Percentiles rank a stretch among this genome's conserved stretches.
These are phyloP conservation scores for Saussurea involucrata DNA, from an alignment of 129 eudicot genomes.

Conservation along the genomic window DNA sequence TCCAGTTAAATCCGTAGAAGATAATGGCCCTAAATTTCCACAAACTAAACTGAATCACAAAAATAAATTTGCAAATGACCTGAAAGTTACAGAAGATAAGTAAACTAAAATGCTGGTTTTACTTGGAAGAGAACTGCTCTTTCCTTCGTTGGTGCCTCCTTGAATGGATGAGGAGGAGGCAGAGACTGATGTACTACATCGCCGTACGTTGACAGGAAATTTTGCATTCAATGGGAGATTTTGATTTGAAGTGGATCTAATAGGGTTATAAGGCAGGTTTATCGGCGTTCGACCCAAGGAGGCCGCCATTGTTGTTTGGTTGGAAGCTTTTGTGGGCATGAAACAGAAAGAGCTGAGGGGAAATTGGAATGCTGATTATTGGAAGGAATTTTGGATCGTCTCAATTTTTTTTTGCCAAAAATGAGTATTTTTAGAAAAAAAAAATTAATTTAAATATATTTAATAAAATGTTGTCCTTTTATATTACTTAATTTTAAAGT, in stretches of 20 bases:
- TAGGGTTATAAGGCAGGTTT: slow-evolving; percentile 4
- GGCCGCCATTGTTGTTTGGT: slow-evolving; percentile 15
- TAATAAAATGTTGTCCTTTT: too few species aligned
- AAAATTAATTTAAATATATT: too few species aligned
- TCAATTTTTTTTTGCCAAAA: neutral
- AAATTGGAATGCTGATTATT: neutral
- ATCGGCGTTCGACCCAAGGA: neutral
- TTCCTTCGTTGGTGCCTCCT: slow-evolving; percentile 25
- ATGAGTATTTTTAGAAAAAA: neutral
- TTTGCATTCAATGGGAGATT: slow-evolving; percentile 2
- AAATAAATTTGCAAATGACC: neutral
- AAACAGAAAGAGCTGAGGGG: neutral
- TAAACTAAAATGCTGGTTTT: neutral
- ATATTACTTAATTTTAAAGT: too few species aligned
- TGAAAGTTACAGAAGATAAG: neutral
- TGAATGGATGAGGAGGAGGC: slow-evolving; percentile 26
- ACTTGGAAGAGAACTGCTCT: slow-evolving; percentile 30
- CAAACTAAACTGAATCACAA: neutral
- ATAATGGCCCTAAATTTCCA: slow-evolving; percentile 56
- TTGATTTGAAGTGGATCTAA: neutral
- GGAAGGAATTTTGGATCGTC: neutral
- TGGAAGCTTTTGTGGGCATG: slow-evolving; percentile 6
- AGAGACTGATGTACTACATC: slow-evolving; percentile 4
- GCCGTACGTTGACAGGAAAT: neutral
- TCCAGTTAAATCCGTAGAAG: slow-evolving; percentile 51